Conservation (phyloP, 495 filamentous ascomycete species). For the Pseudevernia furfuracea region DNA sequence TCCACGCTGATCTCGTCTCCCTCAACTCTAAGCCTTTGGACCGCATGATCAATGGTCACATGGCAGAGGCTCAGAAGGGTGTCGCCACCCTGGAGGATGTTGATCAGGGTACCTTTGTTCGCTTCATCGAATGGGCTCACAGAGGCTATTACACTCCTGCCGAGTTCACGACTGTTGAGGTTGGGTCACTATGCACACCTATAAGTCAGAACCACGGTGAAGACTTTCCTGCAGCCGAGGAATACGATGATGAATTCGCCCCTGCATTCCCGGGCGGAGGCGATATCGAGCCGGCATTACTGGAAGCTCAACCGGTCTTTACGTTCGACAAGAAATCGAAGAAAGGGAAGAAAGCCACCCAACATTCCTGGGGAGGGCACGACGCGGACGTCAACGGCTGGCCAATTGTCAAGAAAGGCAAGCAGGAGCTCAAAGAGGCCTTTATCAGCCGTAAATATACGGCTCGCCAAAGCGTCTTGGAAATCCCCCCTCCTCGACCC, state of each 20-base stretch:
- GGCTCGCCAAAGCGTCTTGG: background rate
- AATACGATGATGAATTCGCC: too few species aligned
- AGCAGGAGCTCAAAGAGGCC: constrained; percentile 3
- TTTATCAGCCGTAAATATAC: constrained; percentile 9
- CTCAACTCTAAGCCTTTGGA: constrained; percentile 20
- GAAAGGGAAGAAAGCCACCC: background rate
- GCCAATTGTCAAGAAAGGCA: too few species aligned
- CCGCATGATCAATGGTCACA: constrained; percentile 19
- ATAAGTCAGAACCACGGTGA: background rate
- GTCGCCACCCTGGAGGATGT: constrained; percentile 19
- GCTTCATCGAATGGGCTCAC: constrained; percentile 24
- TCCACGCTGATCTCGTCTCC: constrained; percentile 20
- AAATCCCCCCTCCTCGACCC: constrained; percentile 6
- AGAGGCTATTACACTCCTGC: constrained; percentile 20
- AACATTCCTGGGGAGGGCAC: too few species aligned
- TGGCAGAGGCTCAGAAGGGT: constrained; percentile 20
- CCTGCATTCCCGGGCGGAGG: too few species aligned
- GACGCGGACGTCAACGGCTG: too few species aligned
- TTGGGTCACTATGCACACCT: background rate
- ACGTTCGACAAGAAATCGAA: too few species aligned
- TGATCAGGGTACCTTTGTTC: constrained; percentile 16
- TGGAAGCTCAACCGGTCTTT: background rate
- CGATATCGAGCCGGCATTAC: too few species aligned
- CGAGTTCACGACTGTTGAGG: background rate
- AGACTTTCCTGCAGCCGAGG: background rate